A percentile compares a stretch with the other conserved stretches of the same genome.
Evolutionary conservation across 108 stramenopile genomes (phyloP).

Genomic region (Skeletonema menzelii): DNA sequence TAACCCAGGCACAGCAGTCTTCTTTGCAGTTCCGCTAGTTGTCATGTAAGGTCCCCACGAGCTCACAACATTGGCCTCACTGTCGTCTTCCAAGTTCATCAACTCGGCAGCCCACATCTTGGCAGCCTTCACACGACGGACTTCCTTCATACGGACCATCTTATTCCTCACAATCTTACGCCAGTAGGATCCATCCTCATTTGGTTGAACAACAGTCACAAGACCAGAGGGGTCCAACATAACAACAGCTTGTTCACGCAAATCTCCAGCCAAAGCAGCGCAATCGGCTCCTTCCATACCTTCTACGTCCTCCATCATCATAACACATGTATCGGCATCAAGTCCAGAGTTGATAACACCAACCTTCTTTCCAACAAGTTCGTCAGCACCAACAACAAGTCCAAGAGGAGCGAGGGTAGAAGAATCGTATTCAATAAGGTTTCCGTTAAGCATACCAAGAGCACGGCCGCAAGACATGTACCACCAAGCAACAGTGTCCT

Average conservation of each 20-base stretch:
- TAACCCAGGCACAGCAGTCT: conserved; percentile 68
- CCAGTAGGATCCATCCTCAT: conserved; percentile 96
- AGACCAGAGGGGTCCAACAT: conserved; percentile 52
- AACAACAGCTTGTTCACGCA: conserved; percentile 66
- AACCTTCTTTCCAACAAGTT: conserved; percentile 74
- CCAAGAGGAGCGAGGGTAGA: conserved; percentile 92
- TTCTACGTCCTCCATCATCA: conserved; percentile 47
- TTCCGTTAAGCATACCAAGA: conserved; percentile 88
- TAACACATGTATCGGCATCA: conserved; percentile 46
- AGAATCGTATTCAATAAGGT: conserved; percentile 92
- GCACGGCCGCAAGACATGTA: conserved; percentile 89
- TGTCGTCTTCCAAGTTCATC: conserved; percentile 45
- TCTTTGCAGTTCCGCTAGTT: conserved; percentile 71
- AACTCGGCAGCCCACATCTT: conserved; percentile 60
- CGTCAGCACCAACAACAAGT: conserved; percentile 83
- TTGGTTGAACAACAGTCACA: conserved; percentile 88
- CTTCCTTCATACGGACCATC: conserved; percentile 84
- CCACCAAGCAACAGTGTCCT: conserved; percentile 90
- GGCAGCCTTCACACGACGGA: conserved; percentile 79
- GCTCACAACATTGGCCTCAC: conserved; percentile 58
- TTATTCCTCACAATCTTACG: conserved; percentile 94
- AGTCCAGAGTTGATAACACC: conserved; percentile 71
- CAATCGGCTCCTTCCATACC: conserved; percentile 76
- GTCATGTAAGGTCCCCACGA: conserved; percentile 78
- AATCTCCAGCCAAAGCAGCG: conserved; percentile 39